Evolutionary conservation across 75 land plant species (phyloP), one percentile per base, ranked within the genome.

Genomic region (Pinus albicaulis): DNA sequence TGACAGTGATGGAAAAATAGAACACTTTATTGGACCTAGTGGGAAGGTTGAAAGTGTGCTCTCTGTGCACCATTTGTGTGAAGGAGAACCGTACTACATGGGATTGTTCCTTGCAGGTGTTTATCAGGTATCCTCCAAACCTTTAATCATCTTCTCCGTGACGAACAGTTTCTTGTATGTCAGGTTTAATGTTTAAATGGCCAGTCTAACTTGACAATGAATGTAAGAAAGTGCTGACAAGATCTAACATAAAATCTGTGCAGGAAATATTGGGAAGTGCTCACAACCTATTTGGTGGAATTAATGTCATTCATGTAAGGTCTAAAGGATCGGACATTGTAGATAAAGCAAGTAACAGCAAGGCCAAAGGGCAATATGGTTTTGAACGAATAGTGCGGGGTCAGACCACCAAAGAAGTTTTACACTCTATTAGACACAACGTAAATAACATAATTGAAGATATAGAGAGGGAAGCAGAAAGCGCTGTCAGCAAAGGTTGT

Each of bases 251-350:
- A 23, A 22, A 52, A 73, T 41, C 31, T 74, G 78, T 77, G 24
- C 80, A 85, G 82, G 86, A 85, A 74, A 77, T 83, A 19, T 77
- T 85, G 55, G 86, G 86, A 44, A 83, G 86, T 63, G 81, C 86
- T 60, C 86, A 85, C 25, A 85, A 85, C 52, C 65, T 85, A n/a
- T 85, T 85, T 65, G 86, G 86, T 19, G 81, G 41, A 31, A 80
- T 76, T 22, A 84, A 85, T 72, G 85, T 85, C 23, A 66, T 84
- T 53, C 80, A 85, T 53, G 82, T 85, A 11, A 80, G 36, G 48
- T 55, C 36, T 4, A 77, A 80, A 13, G 34, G 16, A 48, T 56
- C 13, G 26, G 53, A 55, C 28, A 58, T 19, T 57, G 80, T 52
- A 3, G 59, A 61, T 36, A 23, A 52, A 48, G 55, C 55, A 11